Evolutionary conservation across 306 rosid species (phyloP), one percentile per base, ranked within the genome.

Genomic region (Trifolium fragiferum): DNA sequence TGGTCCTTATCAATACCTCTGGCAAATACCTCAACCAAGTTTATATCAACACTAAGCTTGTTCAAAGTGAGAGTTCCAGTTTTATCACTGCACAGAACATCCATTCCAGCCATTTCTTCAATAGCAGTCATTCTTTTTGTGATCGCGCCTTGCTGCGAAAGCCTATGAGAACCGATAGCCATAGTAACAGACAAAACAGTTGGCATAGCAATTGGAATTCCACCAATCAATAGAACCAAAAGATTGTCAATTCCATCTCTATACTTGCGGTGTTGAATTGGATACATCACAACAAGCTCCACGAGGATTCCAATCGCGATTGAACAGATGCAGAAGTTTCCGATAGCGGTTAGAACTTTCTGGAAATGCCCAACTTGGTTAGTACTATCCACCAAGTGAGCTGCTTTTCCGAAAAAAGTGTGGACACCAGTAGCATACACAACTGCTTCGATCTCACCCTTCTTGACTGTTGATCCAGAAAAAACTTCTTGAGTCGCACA

Each of bases 61-160:
- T 93, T 93, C 77, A 93, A 72, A 33, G 98, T 93, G 78, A 93
- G 82, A 66, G 98, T 93, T 25, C 98, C 98, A 4, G 98, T 93
- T 86, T 93, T 93, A 75, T 93, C 98, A 85, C 98, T 93, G 80
- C 98, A 93, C 2, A 93, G 88, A 27, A 93, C 97, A 78, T 93
- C 97, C 98, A 93, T 93, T 21, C 98, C 98, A 15, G 98, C 98
- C 98, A 93, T 91, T 90, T 93, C 98, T 79, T 93, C 98, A 71
- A 93, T 93, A 35, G 98, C 98, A 6, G 98, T 93, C 98, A 93
- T 93, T 61, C 98, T 80, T 69, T 93, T 93, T 25, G 98, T 93
- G 44, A 93, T 93, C 11, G 98, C 98, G 21, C 98, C 98, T 73
- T 93, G 98, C 76, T 91, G 89, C 46, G 98, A 87, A 8, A 93